Base-by-base conservation (phyloP, 805 yeast genomes). In the Hanseniaspora meyeri region DNA sequence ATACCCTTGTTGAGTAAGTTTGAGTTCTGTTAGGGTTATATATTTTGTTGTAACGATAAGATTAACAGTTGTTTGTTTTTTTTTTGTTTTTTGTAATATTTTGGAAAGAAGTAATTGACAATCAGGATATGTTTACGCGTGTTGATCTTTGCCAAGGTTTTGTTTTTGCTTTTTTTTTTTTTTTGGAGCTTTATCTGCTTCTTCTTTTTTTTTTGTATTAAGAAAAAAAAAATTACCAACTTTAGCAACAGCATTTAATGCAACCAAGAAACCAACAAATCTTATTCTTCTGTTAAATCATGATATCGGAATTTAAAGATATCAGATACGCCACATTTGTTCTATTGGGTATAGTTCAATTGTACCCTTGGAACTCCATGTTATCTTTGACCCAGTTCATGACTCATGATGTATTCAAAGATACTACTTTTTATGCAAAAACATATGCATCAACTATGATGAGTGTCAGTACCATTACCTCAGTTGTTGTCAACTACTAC, bases 291-390 rank as follows among this genome's bases (percentile, higher is more conserved):
- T 24, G 4, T 20, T 11, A 29, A 31, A 32, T 32, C 12, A 49
- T 51, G 49, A 24, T 42, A 29, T 42, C 29, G 4, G n/a, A 19
- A 42, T 34, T 65, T 19, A 59, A 57, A 40, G 61, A 67, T 37
- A 43, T 63, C 12, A 61, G 63, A 48, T 87, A 85, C 64, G 31
- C 76, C 11, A 79, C 91, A 0, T 88, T 84, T 63, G 69, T 81
- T 27, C 62, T 79, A 12, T 75, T 86, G 8, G 97, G 97, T 0
- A 74, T 87, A 14, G 84, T 95, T 1, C 73, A 85, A 20, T 74
- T 91, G 20, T 91, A 97, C 97, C 97, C 97, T 0, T 91, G 97
- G 96, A 93, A 91, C 72, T 82, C 93, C 62, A 83, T 90, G 60
- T 70, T 93, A 10, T 81, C 95, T 1, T 96, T 96, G 0, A 79